phyloP scores from a whole-genome alignment of 106 monocot species.

The Apostasia ramifera region DNA sequence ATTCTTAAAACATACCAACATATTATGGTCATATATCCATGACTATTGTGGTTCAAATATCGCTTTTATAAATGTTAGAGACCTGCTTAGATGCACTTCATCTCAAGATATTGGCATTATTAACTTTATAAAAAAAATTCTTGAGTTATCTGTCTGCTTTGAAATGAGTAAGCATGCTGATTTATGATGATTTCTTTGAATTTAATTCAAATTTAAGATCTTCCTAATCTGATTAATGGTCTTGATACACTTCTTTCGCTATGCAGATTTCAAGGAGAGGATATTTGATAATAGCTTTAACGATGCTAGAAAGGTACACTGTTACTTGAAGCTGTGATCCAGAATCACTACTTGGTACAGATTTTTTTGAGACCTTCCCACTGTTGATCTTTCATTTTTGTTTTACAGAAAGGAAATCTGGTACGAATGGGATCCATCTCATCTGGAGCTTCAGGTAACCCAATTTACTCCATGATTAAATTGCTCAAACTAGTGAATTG shows the following conservation, averaged over 20 bases:
- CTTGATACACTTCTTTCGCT: background rate
- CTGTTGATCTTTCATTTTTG: background rate
- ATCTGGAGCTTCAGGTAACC: conserved; percentile 41
- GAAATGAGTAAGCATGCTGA: too few species aligned
- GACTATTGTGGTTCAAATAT: too few species aligned
- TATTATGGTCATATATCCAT: too few species aligned
- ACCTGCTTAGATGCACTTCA: too few species aligned
- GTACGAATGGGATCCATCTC: conserved; percentile 52
- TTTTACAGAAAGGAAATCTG: conserved; percentile 33
- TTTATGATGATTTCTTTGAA: too few species aligned
- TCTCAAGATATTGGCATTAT: background rate
- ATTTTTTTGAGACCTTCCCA: background rate
- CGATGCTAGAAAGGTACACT: conserved; percentile 38
- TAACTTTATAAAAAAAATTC: too few species aligned
- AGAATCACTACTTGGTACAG: background rate
- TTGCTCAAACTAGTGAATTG: too few species aligned
- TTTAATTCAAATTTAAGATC: too few species aligned
- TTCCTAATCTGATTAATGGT: too few species aligned
- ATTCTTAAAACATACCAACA: too few species aligned
- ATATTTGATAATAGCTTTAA: conserved; percentile 32
- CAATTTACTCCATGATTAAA: background rate
- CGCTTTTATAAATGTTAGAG: too few species aligned
- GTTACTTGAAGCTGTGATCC: conserved; percentile 3
- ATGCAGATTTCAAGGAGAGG: conserved; percentile 39
- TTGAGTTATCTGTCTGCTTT: background rate